Evolutionary conservation across 1,284 basidiomycete species (phyloP).

Genomic region (Microstroma glucosiphilum): DNA sequence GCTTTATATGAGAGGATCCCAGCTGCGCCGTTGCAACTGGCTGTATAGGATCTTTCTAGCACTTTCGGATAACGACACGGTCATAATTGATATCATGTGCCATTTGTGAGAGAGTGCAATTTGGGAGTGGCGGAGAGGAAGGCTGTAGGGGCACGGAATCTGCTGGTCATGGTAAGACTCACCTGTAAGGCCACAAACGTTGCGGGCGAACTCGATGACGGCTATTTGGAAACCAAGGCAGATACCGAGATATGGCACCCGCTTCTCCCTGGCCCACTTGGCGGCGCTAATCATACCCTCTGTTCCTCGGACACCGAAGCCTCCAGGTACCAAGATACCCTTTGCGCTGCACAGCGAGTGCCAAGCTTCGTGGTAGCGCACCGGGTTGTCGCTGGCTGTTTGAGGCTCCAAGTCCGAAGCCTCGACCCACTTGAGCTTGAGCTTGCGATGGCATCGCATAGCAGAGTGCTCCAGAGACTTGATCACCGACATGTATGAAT

Average conservation of each 20-base stretch:
- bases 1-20: no score
- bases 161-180: no score
- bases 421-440: constrained; percentile 68
- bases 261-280: constrained; percentile 92
- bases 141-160: no score
- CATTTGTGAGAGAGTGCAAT: no score
- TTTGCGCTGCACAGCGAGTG: constrained; percentile 76
- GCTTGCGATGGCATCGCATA: constrained; percentile 76
- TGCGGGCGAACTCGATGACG: constrained; percentile 88
- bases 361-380: constrained; percentile 94
- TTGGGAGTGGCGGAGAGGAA: no score
- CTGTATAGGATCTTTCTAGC: no score
- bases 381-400: constrained; percentile 71
- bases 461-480: constrained; percentile 97
- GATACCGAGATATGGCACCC: constrained; percentile 90
- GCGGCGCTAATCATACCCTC: constrained; percentile 97
- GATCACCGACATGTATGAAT: constrained; percentile 97
- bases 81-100: no score
- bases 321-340: constrained; percentile 63
- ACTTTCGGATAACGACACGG: no score
- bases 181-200: constrained; percentile 61
- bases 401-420: constrained; percentile 84
- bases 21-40: no score
- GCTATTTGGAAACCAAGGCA: constrained; percentile 97
- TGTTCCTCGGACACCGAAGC: constrained; percentile 86